Evolutionary conservation across 2,329 filamentous ascomycete species (phyloP).

Genomic region (Myriosclerotinia scirpicola): DNA sequence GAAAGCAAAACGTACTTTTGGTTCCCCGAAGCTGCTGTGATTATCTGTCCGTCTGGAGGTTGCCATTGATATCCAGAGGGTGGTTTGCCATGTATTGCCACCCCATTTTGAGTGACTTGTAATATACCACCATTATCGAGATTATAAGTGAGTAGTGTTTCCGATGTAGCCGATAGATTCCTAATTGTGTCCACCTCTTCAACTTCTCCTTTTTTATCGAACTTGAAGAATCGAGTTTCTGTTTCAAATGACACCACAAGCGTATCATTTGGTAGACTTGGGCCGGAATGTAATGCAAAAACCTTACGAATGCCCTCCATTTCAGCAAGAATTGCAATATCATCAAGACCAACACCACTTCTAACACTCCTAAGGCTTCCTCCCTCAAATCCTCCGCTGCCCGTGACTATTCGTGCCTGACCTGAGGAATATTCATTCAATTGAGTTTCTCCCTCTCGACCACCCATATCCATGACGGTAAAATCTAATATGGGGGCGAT

Average conservation of each 20-base stretch:
- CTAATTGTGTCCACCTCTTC: constrained; percentile 81
- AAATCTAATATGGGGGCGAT: constrained; percentile 93
- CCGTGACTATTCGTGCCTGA: constrained; percentile 89
- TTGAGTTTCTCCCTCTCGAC: constrained; percentile 72
- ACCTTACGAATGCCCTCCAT: constrained; percentile 72
- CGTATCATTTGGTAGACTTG: constrained; percentile 58
- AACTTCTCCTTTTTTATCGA: constrained; percentile 71
- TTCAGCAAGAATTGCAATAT: constrained; percentile 77
- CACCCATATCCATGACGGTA: constrained; percentile 93
- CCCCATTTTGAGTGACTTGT: constrained; percentile 70
- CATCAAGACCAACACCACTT: constrained; percentile 90
- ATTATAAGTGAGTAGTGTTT: constrained; percentile 71
- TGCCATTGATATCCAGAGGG: constrained; percentile 60
- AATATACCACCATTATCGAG: constrained; percentile 63
- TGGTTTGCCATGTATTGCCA: constrained; percentile 63
- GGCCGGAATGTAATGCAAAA: constrained; percentile 63
- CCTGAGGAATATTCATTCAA: constrained; percentile 93
- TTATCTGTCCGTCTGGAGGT: constrained; percentile 51
- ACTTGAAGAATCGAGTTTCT: constrained; percentile 80
- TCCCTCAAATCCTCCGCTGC: constrained; percentile 85
- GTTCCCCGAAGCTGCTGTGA: constrained; percentile 79
- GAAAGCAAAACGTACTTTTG: constrained; percentile 69
- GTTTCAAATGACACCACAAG: constrained; percentile 78
- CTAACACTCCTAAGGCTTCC: constrained; percentile 86
- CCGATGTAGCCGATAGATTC: constrained; percentile 66